Base-by-base conservation (phyloP, 495 filamentous ascomycete genomes). In the Aspergillus carlsbadensis region DNA sequence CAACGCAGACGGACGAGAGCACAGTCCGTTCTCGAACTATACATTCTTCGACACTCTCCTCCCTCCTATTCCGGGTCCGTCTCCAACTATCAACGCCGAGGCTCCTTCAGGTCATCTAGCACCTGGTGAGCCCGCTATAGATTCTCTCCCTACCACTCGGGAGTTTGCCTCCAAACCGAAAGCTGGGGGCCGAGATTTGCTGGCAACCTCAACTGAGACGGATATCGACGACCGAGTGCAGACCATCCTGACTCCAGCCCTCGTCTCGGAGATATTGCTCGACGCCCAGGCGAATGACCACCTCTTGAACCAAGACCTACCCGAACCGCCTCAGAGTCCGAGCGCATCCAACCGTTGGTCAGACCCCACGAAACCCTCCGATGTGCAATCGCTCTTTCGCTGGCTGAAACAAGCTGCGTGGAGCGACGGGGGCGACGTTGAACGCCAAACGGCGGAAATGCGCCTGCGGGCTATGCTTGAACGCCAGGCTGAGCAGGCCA, bases 201-300 rank as follows among this genome's bases (percentile, higher is more conserved):
- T 78, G 18, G 67, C 60, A 18, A 68, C 52, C 24, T 45, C 52
- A 3, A 29, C 24, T 1, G 36, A 59, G 17, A 21, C 62, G 11
- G 43, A 52, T 22, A 35, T 39, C 42, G 45, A 57, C 7, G 54
- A 59, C 34, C 40, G 49, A 4, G 56, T 46, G 5, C 56, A 58
- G 29, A 56, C 59, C 10, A 69, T 74, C 17, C 51, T 61, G 3
- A 76, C 76, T 1, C 65, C 73, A 10, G 73, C 75, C 35, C 52
- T 78, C 0, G 69, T 77, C 10, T 74, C 73, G 0, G 76, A 78
- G 59, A 63, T 71, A 0, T 65, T 72, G 51, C 59, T 78, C 17
- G 70, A 76, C 52, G 76, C 72, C 0, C 70, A 65, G 40, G 72
- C 66, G 7, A 65, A 70, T 33, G 61, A 59, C 8, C 55, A 22